Conservation (phyloP, 768 basidiomycete species). For the Lactarius trivialis region DNA sequence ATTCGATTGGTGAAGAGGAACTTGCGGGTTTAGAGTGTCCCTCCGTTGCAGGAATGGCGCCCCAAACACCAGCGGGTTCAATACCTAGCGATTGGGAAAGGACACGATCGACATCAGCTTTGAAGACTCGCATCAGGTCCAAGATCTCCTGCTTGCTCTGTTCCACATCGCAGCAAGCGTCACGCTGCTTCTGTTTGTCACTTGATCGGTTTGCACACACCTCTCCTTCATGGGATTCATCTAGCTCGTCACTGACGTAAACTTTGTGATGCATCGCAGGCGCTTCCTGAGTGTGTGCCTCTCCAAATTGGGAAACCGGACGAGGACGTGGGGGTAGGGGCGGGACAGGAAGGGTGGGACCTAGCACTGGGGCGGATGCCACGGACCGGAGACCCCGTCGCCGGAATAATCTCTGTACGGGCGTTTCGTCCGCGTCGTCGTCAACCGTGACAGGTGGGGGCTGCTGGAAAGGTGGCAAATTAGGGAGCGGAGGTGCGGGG, state of each 20-base stretch:
- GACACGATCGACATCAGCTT: constrained; percentile 45
- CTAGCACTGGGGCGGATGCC: constrained; percentile 11
- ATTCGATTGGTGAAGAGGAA: background rate
- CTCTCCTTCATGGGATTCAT: background rate
- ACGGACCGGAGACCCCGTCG: constrained; percentile 19
- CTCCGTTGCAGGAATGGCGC: background rate
- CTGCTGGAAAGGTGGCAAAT: constrained; percentile 2
- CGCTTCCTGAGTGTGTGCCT: background rate
- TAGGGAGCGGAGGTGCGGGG: constrained; percentile 23
- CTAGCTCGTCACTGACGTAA: constrained; percentile 6
- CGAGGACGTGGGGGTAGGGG: constrained; percentile 25
- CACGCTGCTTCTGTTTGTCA: constrained; percentile 2
- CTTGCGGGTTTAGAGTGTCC: background rate
- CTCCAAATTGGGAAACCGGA: constrained; percentile 14
- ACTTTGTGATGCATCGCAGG: background rate
- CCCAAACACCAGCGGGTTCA: constrained; percentile 18
- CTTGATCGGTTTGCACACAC: background rate
- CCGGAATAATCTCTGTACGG: constrained; percentile 13
- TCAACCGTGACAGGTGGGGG: background rate
- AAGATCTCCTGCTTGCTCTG: constrained; percentile 46
- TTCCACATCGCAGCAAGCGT: constrained; percentile 39
- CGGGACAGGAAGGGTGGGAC: constrained; percentile 17
- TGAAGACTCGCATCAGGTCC: constrained; percentile 43
- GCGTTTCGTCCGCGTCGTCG: background rate
- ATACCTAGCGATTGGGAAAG: constrained; percentile 35